Conservation (phyloP, 2,329 filamentous ascomycete species). For the Bipolaris sorokiniana region DNA sequence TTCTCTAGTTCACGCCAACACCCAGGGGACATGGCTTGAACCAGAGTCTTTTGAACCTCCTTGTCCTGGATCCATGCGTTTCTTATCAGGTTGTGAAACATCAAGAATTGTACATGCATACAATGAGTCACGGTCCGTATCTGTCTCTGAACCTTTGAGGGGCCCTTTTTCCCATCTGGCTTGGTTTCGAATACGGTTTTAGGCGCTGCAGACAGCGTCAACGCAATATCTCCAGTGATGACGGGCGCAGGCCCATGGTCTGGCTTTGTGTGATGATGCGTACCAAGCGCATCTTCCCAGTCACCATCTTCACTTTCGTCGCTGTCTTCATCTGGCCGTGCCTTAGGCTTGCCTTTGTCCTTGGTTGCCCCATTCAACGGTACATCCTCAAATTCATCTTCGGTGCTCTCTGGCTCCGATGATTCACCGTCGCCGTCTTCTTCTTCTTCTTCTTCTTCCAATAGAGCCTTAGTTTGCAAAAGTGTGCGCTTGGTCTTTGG, state of each 20-base stretch:
- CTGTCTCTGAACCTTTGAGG: constrained; percentile 80
- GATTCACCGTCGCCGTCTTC: constrained; percentile 51
- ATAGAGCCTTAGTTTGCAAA: constrained; percentile 45
- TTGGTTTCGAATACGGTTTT: constrained; percentile 34
- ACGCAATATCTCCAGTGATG: constrained; percentile 71
- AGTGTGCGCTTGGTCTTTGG: constrained; percentile 41
- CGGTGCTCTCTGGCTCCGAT: constrained; percentile 52
- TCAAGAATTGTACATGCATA: constrained; percentile 82
- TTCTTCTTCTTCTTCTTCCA: constrained; percentile 51
- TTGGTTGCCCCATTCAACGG: constrained; percentile 33
- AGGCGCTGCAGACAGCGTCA: constrained; percentile 62
- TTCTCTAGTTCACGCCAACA: constrained; percentile 47
- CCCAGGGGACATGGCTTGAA: constrained; percentile 36
- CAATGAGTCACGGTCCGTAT: constrained; percentile 82
- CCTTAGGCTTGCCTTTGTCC: constrained; percentile 53
- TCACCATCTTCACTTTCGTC: constrained; percentile 50
- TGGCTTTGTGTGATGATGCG: constrained; percentile 42
- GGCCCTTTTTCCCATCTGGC: constrained; percentile 76
- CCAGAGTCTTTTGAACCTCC: constrained; percentile 41
- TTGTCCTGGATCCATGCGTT: constrained; percentile 48
- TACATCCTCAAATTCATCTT: constrained; percentile 59
- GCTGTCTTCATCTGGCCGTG: constrained; percentile 36
- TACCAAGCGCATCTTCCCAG: constrained; percentile 49
- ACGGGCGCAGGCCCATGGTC: constrained; percentile 51
- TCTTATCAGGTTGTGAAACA: constrained; percentile 85